Percentiles rank a stretch among this genome's conserved stretches.
phyloP scores from a whole-genome alignment of 1,139 yeast genomes.

The Sugiyamaella pinicola region DNA sequence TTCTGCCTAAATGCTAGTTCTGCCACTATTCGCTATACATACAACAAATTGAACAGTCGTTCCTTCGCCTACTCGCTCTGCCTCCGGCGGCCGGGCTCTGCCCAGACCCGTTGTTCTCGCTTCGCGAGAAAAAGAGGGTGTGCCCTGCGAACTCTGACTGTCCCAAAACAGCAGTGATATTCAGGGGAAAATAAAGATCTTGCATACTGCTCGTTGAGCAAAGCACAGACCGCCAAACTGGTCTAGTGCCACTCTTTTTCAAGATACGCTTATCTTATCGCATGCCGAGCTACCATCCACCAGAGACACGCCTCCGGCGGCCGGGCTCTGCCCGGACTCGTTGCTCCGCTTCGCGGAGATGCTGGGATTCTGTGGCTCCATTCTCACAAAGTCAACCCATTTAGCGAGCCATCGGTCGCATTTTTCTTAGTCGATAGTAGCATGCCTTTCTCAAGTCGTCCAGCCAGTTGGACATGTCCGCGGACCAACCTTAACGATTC shows the following conservation, averaged over 20 bases:
- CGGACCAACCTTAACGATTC: too few species aligned
- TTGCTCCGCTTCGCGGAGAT: too few species aligned
- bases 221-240: background rate
- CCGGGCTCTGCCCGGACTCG: too few species aligned
- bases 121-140: slow-evolving; percentile 1
- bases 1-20: background rate
- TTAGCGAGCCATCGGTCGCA: too few species aligned
- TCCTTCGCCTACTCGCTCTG: background rate
- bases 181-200: background rate
- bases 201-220: background rate
- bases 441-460: too few species aligned
- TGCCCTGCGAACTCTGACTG: background rate
- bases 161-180: background rate
- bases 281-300: too few species aligned
- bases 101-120: slow-evolving; percentile 5
- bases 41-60: background rate
- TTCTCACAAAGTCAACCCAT: too few species aligned
- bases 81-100: slow-evolving; percentile 8
- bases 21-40: background rate
- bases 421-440: too few species aligned
- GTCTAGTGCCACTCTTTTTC: background rate
- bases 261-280: background rate
- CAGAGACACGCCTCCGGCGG: too few species aligned
- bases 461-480: too few species aligned
- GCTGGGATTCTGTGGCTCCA: too few species aligned